These are phyloP conservation scores for Pleurotus citrinopileatus DNA, from an alignment of 768 basidiomycete genomes.

Conservation along the genomic window DNA sequence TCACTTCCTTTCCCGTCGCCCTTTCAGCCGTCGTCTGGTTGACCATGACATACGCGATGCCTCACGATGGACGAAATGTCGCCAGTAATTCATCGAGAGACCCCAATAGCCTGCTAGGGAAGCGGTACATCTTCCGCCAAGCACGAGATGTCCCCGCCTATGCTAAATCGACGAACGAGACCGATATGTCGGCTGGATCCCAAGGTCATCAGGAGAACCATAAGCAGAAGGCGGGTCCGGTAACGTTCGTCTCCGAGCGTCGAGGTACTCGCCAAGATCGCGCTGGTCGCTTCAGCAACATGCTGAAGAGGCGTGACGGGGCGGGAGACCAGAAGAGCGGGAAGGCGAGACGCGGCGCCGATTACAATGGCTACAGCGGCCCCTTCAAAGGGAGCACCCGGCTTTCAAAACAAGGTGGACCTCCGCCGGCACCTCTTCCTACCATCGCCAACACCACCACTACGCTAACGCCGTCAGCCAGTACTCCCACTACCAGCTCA, in stretches of 20 bases:
- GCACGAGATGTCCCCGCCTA: not conserved
- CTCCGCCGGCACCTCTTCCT: too few relatives aligned
- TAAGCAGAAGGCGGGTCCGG: too few relatives aligned
- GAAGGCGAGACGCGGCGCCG: not conserved
- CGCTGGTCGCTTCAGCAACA: not conserved
- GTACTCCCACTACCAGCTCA: not conserved
- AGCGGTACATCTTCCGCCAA: conserved; percentile 1
- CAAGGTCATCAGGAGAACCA: too few relatives aligned
- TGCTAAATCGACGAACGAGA: too few relatives aligned
- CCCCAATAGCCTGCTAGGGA: not conserved
- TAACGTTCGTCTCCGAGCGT: too few relatives aligned
- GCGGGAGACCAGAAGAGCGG: too few relatives aligned
- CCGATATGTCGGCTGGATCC: too few relatives aligned
- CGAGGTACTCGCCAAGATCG: not conserved
- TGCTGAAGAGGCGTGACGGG: not conserved
- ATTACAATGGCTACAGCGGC: not conserved
- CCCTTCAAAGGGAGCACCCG: not conserved
- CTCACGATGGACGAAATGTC: not conserved
- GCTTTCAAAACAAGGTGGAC: too few relatives aligned
- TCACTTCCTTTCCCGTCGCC: not conserved
- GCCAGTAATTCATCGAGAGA: not conserved
- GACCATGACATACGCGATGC: not conserved
- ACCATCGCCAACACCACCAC: not conserved
- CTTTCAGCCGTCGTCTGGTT: not conserved
- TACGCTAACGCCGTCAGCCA: not conserved